These are phyloP conservation scores for Marasmius oreades DNA, from an alignment of 1,284 basidiomycete species.

Conservation along the genomic window DNA sequence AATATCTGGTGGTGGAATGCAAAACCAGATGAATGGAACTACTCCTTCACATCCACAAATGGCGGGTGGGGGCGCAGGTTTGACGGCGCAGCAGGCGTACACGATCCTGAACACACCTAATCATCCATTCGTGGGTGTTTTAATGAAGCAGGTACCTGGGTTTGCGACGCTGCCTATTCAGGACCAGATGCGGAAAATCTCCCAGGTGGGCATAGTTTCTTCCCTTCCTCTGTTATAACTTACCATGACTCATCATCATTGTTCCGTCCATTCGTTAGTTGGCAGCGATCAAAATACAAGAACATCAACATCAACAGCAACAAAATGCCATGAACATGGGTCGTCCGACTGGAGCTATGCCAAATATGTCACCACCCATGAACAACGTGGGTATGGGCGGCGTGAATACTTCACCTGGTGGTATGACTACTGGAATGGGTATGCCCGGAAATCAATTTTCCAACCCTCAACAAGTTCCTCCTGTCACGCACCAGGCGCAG, in stretches of 20 bases:
- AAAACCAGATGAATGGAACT: slow-evolving; percentile 7
- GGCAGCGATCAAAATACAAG: background rate
- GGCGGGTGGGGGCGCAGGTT: background rate
- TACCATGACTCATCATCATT: background rate
- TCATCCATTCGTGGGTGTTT: slow-evolving; percentile 56
- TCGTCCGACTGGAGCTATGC: background rate
- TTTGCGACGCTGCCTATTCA: slow-evolving; percentile 49
- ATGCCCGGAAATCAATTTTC: background rate
- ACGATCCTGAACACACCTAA: slow-evolving; percentile 50
- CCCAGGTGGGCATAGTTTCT: slow-evolving; percentile 45
- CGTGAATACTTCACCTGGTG: background rate
- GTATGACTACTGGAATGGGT: slow-evolving; percentile 1
- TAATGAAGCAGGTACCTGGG: slow-evolving; percentile 46
- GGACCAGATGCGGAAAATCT: slow-evolving; percentile 57
- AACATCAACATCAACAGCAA: slow-evolving; percentile 23
- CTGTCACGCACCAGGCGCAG: slow-evolving; percentile 10
- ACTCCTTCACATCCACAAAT: slow-evolving; percentile 1
- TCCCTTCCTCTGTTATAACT: slow-evolving; percentile 5
- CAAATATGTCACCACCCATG: slow-evolving; percentile 19
- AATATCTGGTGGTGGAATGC: slow-evolving; percentile 13
- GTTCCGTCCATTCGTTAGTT: background rate
- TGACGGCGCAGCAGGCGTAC: slow-evolving; percentile 37
- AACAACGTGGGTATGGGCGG: slow-evolving; percentile 19
- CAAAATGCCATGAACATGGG: slow-evolving; percentile 11
- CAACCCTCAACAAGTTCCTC: slow-evolving; percentile 9